Conservation (phyloP, 2,329 filamentous ascomycete genomes). For the Gnomoniopsis smithogilvyi region DNA sequence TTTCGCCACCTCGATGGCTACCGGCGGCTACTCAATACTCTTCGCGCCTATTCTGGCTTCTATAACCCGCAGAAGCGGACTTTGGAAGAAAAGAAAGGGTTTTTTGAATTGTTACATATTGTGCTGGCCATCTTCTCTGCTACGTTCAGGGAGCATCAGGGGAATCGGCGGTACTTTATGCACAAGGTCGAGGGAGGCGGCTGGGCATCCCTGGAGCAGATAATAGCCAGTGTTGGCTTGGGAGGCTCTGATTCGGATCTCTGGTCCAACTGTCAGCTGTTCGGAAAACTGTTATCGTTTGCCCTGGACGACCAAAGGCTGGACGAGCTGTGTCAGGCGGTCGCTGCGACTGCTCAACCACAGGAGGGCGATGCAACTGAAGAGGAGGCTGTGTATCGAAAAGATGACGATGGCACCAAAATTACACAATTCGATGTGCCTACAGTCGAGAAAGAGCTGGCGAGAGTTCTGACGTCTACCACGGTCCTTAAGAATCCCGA, state of each 20-base stretch:
- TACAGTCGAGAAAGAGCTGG: slow-evolving; percentile 36
- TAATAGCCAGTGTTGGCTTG: slow-evolving; percentile 64
- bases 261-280: slow-evolving; percentile 69
- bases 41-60: slow-evolving; percentile 70
- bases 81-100: slow-evolving; percentile 58
- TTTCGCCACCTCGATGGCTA: slow-evolving; percentile 82
- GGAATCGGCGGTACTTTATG: slow-evolving; percentile 85
- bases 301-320: slow-evolving; percentile 75
- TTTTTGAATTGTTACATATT: slow-evolving; percentile 68
- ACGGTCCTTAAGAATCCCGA: slow-evolving; percentile 58
- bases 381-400: background rate
- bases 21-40: slow-evolving; percentile 64
- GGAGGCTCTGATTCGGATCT: slow-evolving; percentile 64
- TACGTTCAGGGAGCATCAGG: slow-evolving; percentile 73
- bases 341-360: slow-evolving; percentile 26
- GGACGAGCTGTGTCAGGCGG: slow-evolving; percentile 62
- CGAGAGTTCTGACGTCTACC: slow-evolving; percentile 46
- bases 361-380: background rate
- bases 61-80: slow-evolving; percentile 66
- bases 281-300: slow-evolving; percentile 79
- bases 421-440: slow-evolving; percentile 19
- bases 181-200: slow-evolving; percentile 73
- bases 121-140: slow-evolving; percentile 73
- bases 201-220: slow-evolving; percentile 73
- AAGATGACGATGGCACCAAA: slow-evolving; percentile 5